These are phyloP conservation scores for Colletotrichum cordylinicola DNA, from an alignment of 2,329 filamentous ascomycete species.

Conservation along the genomic window DNA sequence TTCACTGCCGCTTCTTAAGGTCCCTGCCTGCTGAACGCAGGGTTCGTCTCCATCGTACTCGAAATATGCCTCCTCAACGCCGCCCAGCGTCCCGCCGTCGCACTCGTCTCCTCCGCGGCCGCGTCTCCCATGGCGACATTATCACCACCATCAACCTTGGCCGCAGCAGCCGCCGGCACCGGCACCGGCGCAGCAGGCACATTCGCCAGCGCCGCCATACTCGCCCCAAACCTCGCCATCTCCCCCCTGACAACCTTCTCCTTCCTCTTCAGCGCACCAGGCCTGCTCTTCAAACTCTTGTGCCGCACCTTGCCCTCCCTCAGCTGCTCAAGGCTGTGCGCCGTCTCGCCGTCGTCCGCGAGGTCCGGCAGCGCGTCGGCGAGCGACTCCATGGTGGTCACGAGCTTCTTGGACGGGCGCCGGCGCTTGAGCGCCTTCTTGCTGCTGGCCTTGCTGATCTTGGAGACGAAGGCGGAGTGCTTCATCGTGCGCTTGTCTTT, in stretches of 20 bases:
- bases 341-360: conserved; percentile 56
- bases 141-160: not conserved
- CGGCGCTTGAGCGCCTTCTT: conserved; percentile 66
- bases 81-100: conserved; percentile 73
- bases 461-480: conserved; percentile 79
- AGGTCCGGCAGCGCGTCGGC: conserved; percentile 80
- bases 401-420: conserved; percentile 78
- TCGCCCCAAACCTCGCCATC: conserved; percentile 83
- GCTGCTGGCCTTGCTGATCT: conserved; percentile 56
- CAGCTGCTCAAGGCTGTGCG: conserved; percentile 46
- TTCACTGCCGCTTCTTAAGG: too few species aligned
- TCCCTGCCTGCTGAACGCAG: conserved; percentile 63
- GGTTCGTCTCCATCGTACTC: conserved; percentile 87
- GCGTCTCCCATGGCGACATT: conserved; percentile 15
- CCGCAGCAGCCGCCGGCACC: not conserved
- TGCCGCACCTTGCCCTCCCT: conserved; percentile 70
- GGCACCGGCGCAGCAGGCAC: conserved; percentile 6
- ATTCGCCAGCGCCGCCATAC: conserved; percentile 74
- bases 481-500: conserved; percentile 84
- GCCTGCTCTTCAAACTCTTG: conserved; percentile 75
- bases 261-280: conserved; percentile 83
- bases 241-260: conserved; percentile 81
- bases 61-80: conserved; percentile 85
- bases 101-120: not conserved
- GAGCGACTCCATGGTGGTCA: conserved; percentile 75